Conservation (phyloP, 768 basidiomycete genomes). For the Termitomyces sp. region DNA sequence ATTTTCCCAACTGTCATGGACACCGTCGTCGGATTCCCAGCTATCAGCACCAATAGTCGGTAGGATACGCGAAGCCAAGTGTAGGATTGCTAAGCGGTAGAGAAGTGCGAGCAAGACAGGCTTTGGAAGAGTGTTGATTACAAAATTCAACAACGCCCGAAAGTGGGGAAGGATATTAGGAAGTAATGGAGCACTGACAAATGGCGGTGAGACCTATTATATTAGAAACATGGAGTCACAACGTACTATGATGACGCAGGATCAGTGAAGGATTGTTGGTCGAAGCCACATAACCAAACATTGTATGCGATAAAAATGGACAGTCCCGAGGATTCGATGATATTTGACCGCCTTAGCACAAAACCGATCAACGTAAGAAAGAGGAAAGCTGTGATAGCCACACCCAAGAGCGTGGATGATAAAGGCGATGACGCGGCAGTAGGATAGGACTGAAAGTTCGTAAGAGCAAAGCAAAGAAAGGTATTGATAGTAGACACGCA, state of each 20-base stretch:
- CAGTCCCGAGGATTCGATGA: slow-evolving; percentile 86
- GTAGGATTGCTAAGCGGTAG: slow-evolving; percentile 76
- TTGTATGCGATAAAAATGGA: slow-evolving; percentile 88
- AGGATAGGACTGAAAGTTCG: slow-evolving; percentile 59
- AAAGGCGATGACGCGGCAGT: slow-evolving; percentile 78
- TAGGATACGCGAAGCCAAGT: slow-evolving; percentile 75
- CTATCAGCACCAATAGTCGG: slow-evolving; percentile 80
- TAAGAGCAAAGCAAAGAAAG: background rate
- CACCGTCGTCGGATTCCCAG: slow-evolving; percentile 66
- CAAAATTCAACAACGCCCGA: slow-evolving; percentile 72
- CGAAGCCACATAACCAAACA: slow-evolving; percentile 84
- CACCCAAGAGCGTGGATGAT: slow-evolving; percentile 85
- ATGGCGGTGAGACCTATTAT: background rate
- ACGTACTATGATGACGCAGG: slow-evolving; percentile 75
- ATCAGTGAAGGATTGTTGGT: slow-evolving; percentile 66
- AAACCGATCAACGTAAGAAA: slow-evolving; percentile 94
- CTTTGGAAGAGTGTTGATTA: slow-evolving; percentile 81
- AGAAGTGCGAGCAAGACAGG: slow-evolving; percentile 74
- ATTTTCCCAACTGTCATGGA: slow-evolving; percentile 62
- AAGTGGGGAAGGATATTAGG: slow-evolving; percentile 79
- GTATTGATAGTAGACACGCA: slow-evolving; percentile 29
- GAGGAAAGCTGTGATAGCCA: slow-evolving; percentile 80
- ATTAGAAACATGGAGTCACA: background rate
- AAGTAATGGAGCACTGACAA: slow-evolving; percentile 60
- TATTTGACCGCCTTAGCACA: slow-evolving; percentile 80